phyloP scores from a whole-genome alignment of 441 rosid species.

The Populus hybrid region DNA sequence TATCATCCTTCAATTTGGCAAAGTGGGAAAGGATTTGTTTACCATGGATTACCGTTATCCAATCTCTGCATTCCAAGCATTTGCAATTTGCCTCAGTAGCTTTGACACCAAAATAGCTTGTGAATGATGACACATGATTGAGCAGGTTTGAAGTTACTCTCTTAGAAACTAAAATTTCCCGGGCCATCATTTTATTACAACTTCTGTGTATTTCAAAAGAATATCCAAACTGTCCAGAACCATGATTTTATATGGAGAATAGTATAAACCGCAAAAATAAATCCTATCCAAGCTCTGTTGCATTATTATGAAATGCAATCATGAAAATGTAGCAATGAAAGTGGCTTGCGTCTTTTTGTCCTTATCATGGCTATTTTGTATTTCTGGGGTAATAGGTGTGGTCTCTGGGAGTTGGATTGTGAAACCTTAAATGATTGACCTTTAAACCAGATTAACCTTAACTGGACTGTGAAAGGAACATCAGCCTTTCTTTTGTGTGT shows the following conservation, averaged over 20 bases:
- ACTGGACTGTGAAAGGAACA: background rate
- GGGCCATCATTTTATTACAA: background rate
- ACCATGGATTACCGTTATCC: constrained; percentile 98
- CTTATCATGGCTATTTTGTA: background rate
- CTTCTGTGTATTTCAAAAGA: background rate
- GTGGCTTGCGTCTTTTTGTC: background rate
- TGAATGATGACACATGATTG: constrained; percentile 44
- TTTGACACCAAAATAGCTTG: constrained; percentile 97
- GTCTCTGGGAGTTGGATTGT: background rate
- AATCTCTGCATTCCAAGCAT: constrained; percentile 94
- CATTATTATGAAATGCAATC: background rate
- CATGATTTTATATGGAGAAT: background rate
- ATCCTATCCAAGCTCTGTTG: background rate
- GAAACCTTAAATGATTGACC: background rate
- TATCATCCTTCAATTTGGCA: constrained; percentile 95
- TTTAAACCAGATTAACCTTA: background rate
- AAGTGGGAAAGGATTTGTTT: constrained; percentile 94
- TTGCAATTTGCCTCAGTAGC: constrained; percentile 95
- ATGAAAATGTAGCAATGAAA: background rate
- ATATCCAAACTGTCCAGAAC: background rate
- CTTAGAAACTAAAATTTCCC: background rate
- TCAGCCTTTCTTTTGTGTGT: background rate
- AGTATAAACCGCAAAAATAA: background rate
- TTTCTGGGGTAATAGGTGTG: background rate
- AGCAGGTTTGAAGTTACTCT: constrained; percentile 5